Base-by-base conservation (phyloP, 2,329 filamentous ascomycete species). In the Colletotrichum eleusines region DNA sequence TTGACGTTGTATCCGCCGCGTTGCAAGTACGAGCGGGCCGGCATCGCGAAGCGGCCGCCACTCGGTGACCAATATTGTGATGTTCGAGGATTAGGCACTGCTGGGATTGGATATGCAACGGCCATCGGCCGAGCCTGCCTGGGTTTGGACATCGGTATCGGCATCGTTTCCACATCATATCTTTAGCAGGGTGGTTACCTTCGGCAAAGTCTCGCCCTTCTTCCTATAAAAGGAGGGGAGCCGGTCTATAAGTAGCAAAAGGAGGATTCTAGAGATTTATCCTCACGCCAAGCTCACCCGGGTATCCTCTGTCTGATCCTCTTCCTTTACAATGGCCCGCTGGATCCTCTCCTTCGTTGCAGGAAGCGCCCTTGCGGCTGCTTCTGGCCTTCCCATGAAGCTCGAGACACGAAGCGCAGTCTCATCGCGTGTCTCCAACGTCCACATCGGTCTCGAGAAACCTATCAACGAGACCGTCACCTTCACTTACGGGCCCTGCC, bases 371-470 rank as follows among this genome's bases (percentile, higher is more conserved):
- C 66, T 72, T 40, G 70, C 64, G 57, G 71, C 72, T 16, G 58
- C 72, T 48, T 66, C 63, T 50, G 63, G 63, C 12, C 72, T 78
- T 38, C 78, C 79, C 2, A 66, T 81, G 35, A 77, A 76, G 46
- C 77, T 83, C 44, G 78, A 81, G 73, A 82, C 81, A 2, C 75
- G 79, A 72, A 33, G 75, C 73, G 58, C 76, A 74, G 63, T 78
- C 74, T 40, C 77, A 74, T 66, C 76, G 78, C 28, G 80, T 78
- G 23, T 83, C 77, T 81, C 70, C 65, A 79, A 68, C 64, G 80
- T 44, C 79, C 77, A 77, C 77, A 6, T 76, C 40, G 69, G 69
- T 23, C 72, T 74, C 55, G 66, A 72, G 23, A 55, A 71, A 28
- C 54, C 69, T 46, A 16, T 76, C 9, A 64, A 72, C 23, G 75